phyloP scores from a whole-genome alignment of 164 flowering plant genomes.

The Umbilicus rupestris region DNA sequence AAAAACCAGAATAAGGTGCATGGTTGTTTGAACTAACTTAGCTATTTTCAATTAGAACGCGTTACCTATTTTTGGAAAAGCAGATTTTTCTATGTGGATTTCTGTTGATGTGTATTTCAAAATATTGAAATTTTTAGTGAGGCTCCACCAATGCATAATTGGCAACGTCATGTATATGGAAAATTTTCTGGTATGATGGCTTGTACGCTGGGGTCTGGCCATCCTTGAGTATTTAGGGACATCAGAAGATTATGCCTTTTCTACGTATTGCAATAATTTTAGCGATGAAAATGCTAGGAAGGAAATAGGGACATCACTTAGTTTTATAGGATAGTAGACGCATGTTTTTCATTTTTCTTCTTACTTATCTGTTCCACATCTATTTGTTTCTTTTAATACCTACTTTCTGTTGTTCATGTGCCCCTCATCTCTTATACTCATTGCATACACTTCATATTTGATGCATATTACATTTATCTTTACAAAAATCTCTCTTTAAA shows the following conservation, averaged over 20 bases:
- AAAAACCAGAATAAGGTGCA: background rate
- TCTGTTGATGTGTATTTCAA: too few relatives aligned
- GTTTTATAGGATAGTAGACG: too few relatives aligned
- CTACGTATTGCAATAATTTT: background rate
- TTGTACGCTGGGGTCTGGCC: background rate
- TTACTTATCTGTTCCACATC: background rate
- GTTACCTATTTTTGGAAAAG: too few relatives aligned
- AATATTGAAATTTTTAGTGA: too few relatives aligned
- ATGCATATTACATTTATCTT: background rate
- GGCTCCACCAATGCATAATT: too few relatives aligned
- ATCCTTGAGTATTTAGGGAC: background rate
- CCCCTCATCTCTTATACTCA: background rate
- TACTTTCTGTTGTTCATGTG: background rate
- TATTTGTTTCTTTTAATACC: background rate
- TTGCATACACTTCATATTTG: background rate
- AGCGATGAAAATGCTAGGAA: background rate
- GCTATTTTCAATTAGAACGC: too few relatives aligned
- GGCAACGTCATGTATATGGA: too few relatives aligned
- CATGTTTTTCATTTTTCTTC: background rate
- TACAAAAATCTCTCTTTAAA: background rate
- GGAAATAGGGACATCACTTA: background rate
- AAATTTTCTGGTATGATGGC: too few relatives aligned
- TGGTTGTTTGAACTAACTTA: background rate
- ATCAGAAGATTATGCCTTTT: background rate
- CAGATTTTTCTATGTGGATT: too few relatives aligned